Percentiles rank a stretch among this genome's conserved stretches.
These are phyloP conservation scores for Quercus mongolica DNA, from an alignment of 306 rosid species.

Conservation along the genomic window DNA sequence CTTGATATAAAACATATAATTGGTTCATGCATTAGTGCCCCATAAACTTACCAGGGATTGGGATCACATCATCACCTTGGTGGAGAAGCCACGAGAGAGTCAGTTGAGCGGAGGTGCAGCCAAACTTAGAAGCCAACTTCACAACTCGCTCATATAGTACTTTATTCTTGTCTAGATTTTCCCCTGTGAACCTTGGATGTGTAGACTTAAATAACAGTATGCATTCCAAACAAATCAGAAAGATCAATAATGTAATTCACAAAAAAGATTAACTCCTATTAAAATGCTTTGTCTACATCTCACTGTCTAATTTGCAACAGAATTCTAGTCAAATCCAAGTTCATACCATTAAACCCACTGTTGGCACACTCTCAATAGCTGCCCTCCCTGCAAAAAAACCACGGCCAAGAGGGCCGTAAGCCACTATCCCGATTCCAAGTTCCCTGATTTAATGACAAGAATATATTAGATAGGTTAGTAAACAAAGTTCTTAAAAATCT, in stretches of 20 bases:
- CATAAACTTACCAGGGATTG: slow-evolving; percentile 56
- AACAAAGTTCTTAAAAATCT: too few species aligned
- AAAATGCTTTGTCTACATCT: too few species aligned
- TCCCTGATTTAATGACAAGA: slow-evolving; percentile 26
- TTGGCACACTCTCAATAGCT: slow-evolving; percentile 45
- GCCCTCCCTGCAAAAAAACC: slow-evolving; percentile 74
- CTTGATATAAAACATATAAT: too few species aligned
- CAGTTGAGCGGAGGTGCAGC: slow-evolving; percentile 56
- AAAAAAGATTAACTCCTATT: too few species aligned
- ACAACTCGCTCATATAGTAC: slow-evolving; percentile 35
- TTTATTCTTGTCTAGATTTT: slow-evolving; percentile 67
- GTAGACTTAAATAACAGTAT: slow-evolving; percentile 22
- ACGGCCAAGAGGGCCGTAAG: slow-evolving; percentile 66
- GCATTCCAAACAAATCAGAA: background rate
- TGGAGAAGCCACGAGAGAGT: slow-evolving; percentile 70
- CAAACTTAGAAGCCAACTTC: slow-evolving; percentile 44
- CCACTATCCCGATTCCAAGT: slow-evolving; percentile 65
- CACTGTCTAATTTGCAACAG: too few species aligned
- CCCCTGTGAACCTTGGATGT: slow-evolving; percentile 67
- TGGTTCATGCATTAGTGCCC: too few species aligned
- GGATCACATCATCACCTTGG: slow-evolving; percentile 58
- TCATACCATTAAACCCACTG: slow-evolving; percentile 51
- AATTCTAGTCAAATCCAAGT: too few species aligned
- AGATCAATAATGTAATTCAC: too few species aligned
- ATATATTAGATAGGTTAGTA: too few species aligned